Evolutionary conservation across 2,329 filamentous ascomycete species (phyloP), one percentile per base, ranked within the genome.

Genomic region (Calycina marina): DNA sequence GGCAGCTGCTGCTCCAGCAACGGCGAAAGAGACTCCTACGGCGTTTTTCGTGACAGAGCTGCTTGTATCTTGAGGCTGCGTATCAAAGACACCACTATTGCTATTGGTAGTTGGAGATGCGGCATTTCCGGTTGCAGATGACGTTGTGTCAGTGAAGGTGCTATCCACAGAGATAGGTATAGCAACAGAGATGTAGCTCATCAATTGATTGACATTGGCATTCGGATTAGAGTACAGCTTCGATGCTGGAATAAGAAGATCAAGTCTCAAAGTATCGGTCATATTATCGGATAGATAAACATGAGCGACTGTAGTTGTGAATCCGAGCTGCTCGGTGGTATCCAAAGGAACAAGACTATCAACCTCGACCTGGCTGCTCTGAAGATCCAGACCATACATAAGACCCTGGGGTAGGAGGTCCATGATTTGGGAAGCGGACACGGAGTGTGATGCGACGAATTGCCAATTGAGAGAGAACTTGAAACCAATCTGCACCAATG

Each of bases 391-490:
- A 28, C 71, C 75, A 30, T 54, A 56, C 3, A 50, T 40, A 33
- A 62, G 43, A 28, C 81, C 83, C 32, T 63, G 46, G 0, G 85
- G 85, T 4, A 94, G 62, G 42, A 72, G 80, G 32, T 70, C 59
- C 61, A 94, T 93, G 48, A 98, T 82, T 56, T 96, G 88, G 24
- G 72, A 72, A 4, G 83, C 79, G 12, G 85, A 80, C 41, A 77
- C 65, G 10, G 72, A 64, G 40, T 78, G 73, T 14, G 61, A 62
- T 8, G 78, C 75, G 16, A 96, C 80, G 51, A 92, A 93, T 6
- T 69, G 60, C 55, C 90, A 98, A 59, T 92, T 88, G 45, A 93
- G 67, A 1, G 71, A 69, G 49, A 74, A 78, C 32, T 72, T 62
- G 66, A 96, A 94, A 18, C 81, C 90, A 40, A 96, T 67, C 52